A percentile compares a stretch with the other conserved stretches of the same genome.
phyloP scores from a whole-genome alignment of 208 protist species.

The Trypanosoma conorhini region DNA sequence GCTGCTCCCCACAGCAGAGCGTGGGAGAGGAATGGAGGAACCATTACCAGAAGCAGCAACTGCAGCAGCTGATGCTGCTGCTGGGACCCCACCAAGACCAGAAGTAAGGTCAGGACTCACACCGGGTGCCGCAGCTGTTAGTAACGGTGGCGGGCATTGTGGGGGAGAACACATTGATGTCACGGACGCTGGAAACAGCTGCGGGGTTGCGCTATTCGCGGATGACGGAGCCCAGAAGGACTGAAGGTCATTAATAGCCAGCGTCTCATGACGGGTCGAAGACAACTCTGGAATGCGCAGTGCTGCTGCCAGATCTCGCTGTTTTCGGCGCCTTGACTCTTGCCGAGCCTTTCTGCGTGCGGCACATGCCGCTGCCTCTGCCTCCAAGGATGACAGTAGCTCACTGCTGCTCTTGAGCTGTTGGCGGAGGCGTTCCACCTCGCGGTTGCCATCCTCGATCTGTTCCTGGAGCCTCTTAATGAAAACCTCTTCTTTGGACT shows the following conservation, averaged over 20 bases:
- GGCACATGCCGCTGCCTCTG: constrained; percentile 36
- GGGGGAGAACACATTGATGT: constrained; percentile 27
- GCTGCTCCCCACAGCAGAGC: constrained; percentile 13
- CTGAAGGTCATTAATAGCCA: constrained; percentile 72
- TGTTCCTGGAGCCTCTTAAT: constrained; percentile 36
- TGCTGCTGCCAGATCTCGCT: constrained; percentile 27
- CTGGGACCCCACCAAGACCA: neutral
- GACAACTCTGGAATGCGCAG: constrained; percentile 44
- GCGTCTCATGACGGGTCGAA: constrained; percentile 58
- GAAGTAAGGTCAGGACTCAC: neutral
- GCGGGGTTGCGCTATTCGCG: neutral
- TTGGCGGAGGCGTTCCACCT: constrained; percentile 35
- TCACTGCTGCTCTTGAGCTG: constrained; percentile 22
- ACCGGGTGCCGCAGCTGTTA: neutral
- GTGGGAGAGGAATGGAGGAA: constrained; percentile 18
- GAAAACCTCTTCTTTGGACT: constrained; percentile 56
- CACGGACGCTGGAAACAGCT: constrained; percentile 4
- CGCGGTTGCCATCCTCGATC: constrained; percentile 48
- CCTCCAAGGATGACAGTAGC: constrained; percentile 39
- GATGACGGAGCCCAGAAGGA: constrained; percentile 35
- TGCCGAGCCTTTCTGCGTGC: constrained; percentile 24
- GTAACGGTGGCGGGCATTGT: constrained; percentile 9
- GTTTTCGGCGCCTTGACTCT: constrained; percentile 27
- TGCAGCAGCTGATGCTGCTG: too few relatives aligned
- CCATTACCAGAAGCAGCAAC: neutral